These are phyloP conservation scores for Cordia subcordata DNA, from an alignment of 257 asterid species.

Conservation along the genomic window DNA sequence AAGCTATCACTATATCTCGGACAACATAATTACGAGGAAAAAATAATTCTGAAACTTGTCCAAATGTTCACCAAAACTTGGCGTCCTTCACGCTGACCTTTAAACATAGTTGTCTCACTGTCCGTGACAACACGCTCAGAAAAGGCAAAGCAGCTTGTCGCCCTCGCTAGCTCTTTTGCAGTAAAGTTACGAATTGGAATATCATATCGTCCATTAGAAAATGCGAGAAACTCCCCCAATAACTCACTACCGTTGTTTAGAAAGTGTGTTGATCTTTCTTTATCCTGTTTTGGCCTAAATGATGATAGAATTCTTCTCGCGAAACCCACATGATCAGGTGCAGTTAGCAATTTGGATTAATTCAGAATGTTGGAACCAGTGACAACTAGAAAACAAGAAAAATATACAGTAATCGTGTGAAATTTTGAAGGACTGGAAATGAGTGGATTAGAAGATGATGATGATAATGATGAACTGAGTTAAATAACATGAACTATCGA, in stretches of 20 bases:
- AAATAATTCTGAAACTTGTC: too few species aligned
- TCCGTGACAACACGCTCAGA: not conserved
- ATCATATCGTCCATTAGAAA: slow-evolving; percentile 4
- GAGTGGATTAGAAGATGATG: too few species aligned
- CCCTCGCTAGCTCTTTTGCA: slow-evolving; percentile 9
- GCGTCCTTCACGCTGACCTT: not conserved
- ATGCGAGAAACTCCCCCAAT: slow-evolving; percentile 5
- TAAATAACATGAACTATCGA: too few species aligned
- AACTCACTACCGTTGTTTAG: slow-evolving; percentile 11
- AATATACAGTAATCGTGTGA: too few species aligned
- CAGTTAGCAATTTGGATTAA: not conserved
- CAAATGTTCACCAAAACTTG: too few species aligned
- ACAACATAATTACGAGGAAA: not conserved
- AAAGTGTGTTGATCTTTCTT: slow-evolving; percentile 4
- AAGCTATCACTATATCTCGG: not conserved
- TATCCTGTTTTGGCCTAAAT: not conserved
- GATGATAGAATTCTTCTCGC: not conserved
- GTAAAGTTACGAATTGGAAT: slow-evolving; percentile 14
- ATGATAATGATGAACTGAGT: too few species aligned
- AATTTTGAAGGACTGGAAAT: too few species aligned
- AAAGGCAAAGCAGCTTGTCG: slow-evolving; percentile 4
- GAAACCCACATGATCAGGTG: not conserved
- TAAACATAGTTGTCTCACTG: not conserved
- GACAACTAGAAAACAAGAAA: too few species aligned
- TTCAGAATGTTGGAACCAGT: not conserved